A percentile compares a stretch with the other conserved stretches of the same genome.
Conservation (phyloP, 1,284 basidiomycete species). For the Xerocomus nothofagi region DNA sequence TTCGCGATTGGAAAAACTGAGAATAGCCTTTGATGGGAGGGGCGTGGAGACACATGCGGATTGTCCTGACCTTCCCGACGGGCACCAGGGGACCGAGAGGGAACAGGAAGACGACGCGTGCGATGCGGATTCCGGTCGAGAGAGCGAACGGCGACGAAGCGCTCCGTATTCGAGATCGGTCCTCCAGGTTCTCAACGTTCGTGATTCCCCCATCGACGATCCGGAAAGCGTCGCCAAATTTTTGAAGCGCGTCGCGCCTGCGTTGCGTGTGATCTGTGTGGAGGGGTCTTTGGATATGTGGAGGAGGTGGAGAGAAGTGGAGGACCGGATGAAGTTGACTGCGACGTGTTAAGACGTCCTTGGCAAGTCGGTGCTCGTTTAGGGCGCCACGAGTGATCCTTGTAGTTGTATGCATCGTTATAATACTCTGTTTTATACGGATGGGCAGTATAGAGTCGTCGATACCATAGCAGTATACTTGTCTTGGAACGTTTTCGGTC, state of each 20-base stretch:
- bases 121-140: neutral
- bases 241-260: slow-evolving; percentile 26
- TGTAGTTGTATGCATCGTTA: slow-evolving; percentile 5
- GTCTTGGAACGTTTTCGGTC: neutral
- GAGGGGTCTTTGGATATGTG: slow-evolving; percentile 31
- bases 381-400: neutral
- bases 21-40: slow-evolving; percentile 29
- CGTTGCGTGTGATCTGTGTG: slow-evolving; percentile 27
- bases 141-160: neutral
- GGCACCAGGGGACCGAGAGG: neutral
- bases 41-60: too few relatives aligned
- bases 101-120: neutral
- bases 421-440: neutral
- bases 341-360: neutral
- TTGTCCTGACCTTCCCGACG: neutral
- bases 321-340: slow-evolving; percentile 24
- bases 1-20: slow-evolving; percentile 16
- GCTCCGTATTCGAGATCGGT: slow-evolving; percentile 1
- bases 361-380: neutral
- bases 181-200: slow-evolving; percentile 29
- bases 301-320: slow-evolving; percentile 33
- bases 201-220: slow-evolving; percentile 30
- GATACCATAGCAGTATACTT: neutral
- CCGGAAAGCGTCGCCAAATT: slow-evolving; percentile 29
- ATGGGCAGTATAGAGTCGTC: neutral